These are phyloP conservation scores for Guadua angustifolia DNA, from an alignment of 176 grass and related monocot genomes.

Conservation along the genomic window DNA sequence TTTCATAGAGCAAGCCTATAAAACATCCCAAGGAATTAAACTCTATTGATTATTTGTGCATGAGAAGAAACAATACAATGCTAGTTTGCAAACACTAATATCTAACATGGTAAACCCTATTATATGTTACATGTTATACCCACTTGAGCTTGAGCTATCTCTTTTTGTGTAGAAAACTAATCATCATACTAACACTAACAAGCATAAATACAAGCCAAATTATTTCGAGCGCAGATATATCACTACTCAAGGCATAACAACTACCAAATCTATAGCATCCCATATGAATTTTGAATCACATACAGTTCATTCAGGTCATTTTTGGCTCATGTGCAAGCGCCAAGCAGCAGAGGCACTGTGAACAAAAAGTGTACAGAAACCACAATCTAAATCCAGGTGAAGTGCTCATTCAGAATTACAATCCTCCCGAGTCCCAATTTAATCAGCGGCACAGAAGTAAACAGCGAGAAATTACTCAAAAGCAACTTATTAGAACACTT, in stretches of 20 bases:
- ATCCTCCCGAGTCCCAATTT: neutral
- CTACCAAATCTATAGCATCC: neutral
- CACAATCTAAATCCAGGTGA: neutral
- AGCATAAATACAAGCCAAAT: neutral
- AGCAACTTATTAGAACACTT: neutral
- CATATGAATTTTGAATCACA: neutral
- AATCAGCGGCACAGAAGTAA: neutral
- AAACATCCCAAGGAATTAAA: neutral
- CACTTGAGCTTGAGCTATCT: neutral
- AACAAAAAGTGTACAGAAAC: neutral
- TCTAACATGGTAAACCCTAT: neutral
- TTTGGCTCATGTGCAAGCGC: neutral
- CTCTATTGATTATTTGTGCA: neutral
- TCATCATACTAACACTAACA: neutral
- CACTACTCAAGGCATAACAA: neutral
- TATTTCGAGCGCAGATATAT: neutral
- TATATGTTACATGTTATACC: neutral
- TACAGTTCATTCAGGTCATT: neutral
- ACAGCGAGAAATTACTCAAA: neutral
- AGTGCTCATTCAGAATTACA: neutral
- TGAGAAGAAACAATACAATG: neutral
- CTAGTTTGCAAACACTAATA: neutral
- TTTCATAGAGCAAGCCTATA: neutral
- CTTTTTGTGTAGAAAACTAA: neutral
- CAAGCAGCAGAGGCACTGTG: neutral